phyloP scores from a whole-genome alignment of 306 rosid genomes.

The Cotoneaster glaucophyllus region DNA sequence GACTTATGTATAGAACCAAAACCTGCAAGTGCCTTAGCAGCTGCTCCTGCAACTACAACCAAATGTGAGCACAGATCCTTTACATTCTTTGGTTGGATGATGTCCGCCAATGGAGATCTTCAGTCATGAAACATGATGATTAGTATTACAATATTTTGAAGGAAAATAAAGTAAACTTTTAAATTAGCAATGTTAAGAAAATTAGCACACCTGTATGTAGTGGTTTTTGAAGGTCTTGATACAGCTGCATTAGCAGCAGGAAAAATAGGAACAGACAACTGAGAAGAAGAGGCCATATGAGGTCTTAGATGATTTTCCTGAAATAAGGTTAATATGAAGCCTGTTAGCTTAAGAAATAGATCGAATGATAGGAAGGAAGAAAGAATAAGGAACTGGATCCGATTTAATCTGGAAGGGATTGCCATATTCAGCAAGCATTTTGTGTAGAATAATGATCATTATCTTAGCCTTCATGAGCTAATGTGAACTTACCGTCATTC shows the following conservation, averaged over 20 bases:
- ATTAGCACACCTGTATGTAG: constrained; percentile 42
- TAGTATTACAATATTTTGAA: neutral
- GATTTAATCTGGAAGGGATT: neutral
- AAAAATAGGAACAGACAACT: constrained; percentile 23
- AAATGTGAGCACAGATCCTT: constrained; percentile 60
- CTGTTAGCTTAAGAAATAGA: neutral
- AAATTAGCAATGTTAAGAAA: constrained; percentile 5
- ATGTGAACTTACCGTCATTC: neutral
- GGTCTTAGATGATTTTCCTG: constrained; percentile 46
- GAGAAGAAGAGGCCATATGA: constrained; percentile 25
- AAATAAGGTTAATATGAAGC: neutral
- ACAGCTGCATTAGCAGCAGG: constrained; percentile 22
- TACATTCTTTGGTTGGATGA: constrained; percentile 55
- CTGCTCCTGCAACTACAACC: constrained; percentile 54
- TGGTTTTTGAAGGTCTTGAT: constrained; percentile 40
- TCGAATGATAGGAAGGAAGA: neutral
- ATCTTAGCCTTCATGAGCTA: neutral
- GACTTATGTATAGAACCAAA: constrained; percentile 19
- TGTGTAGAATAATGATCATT: neutral
- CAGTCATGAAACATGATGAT: constrained; percentile 26
- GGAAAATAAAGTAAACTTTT: neutral
- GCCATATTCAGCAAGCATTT: neutral
- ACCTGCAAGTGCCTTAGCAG: constrained; percentile 53
- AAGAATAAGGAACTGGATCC: neutral
- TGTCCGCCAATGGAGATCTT: constrained; percentile 62